Percentiles rank a stretch among this genome's conserved stretches.
Evolutionary conservation across 176 grass and related monocot species (phyloP).

Genomic region (Rhynchospora pubera): DNA sequence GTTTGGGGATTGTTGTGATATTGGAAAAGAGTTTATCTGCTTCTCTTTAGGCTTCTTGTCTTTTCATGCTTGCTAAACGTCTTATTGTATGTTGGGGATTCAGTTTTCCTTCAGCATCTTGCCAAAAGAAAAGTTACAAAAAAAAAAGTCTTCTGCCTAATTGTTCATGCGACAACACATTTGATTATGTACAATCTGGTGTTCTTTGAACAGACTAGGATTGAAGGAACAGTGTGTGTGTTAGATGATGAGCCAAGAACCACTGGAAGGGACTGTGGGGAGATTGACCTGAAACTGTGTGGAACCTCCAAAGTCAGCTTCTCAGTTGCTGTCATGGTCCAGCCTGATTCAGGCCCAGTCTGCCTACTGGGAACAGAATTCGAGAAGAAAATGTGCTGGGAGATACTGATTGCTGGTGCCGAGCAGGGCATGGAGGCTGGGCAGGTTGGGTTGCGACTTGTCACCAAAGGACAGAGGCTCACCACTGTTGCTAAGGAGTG

Average conservation of each 20-base stretch:
- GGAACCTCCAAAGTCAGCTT: slow-evolving; percentile 65
- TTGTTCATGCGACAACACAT: too few species aligned
- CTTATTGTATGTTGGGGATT: not conserved
- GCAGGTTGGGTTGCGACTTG: slow-evolving; percentile 84
- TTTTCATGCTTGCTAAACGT: not conserved
- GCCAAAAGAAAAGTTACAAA: not conserved
- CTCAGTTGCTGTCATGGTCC: slow-evolving; percentile 84
- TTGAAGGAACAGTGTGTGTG: slow-evolving; percentile 64
- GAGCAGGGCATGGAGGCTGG: slow-evolving; percentile 99
- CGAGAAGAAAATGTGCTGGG: slow-evolving; percentile 93
- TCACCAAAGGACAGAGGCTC: slow-evolving; percentile 77
- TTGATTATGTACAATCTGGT: slow-evolving; percentile 14
- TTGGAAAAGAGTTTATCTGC: not conserved
- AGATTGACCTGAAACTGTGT: slow-evolving; percentile 64
- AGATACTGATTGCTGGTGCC: slow-evolving; percentile 87
- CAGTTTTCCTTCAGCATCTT: not conserved
- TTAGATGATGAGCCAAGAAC: slow-evolving; percentile 94
- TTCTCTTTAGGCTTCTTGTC: not conserved
- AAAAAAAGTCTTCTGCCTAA: too few species aligned
- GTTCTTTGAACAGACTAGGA: slow-evolving; percentile 52
- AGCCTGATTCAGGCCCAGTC: slow-evolving; percentile 90
- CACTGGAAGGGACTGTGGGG: slow-evolving; percentile 72
- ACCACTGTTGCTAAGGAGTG: slow-evolving; percentile 94
- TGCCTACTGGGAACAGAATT: slow-evolving; percentile 97
- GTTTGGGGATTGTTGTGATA: not conserved